phyloP scores from a whole-genome alignment of 805 yeast genomes.

The Huiozyma sinensis region DNA sequence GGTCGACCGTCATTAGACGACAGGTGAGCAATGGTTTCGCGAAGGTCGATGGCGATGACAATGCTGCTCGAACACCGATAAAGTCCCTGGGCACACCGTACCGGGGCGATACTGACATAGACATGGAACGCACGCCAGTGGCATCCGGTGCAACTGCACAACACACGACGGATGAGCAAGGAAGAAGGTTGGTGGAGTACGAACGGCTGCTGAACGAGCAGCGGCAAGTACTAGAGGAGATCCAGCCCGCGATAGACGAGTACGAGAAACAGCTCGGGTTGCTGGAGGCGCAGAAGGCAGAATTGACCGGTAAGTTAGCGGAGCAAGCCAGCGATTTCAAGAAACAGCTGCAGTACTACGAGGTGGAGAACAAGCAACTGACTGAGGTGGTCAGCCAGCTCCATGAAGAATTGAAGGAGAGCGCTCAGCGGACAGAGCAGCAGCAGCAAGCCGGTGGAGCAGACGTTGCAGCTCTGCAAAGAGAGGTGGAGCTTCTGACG shows the following conservation, averaged over 20 bases:
- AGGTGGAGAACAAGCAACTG: slow-evolving; percentile 24
- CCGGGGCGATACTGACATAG: slow-evolving; percentile 2
- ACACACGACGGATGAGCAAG: slow-evolving; percentile 8
- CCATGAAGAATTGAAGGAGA: slow-evolving; percentile 25
- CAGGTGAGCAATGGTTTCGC: slow-evolving; percentile 3
- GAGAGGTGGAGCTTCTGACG: slow-evolving; percentile 8
- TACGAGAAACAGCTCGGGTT: slow-evolving; percentile 26
- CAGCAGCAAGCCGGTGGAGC: slow-evolving; percentile 1
- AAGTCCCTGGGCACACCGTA: slow-evolving; percentile 2
- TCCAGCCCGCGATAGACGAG: slow-evolving; percentile 24
- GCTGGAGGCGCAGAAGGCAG: slow-evolving; percentile 16
- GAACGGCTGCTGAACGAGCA: slow-evolving; percentile 25
- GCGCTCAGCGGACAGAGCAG: slow-evolving; percentile 12
- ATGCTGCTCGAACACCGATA: slow-evolving; percentile 7
- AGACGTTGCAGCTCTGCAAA: slow-evolving; percentile 3
- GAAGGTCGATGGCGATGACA: background rate
- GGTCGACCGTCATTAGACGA: slow-evolving; percentile 8
- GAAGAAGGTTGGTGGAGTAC: slow-evolving; percentile 16
- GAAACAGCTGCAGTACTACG: slow-evolving; percentile 19
- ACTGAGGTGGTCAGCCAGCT: slow-evolving; percentile 25
- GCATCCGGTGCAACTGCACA: background rate
- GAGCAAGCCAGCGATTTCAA: slow-evolving; percentile 19
- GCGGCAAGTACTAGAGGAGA: slow-evolving; percentile 22
- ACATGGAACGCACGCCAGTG: background rate
- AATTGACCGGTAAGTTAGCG: slow-evolving; percentile 16